phyloP scores from a whole-genome alignment of 2,329 filamentous ascomycete genomes.

The Hymenoscyphus infarciens region DNA sequence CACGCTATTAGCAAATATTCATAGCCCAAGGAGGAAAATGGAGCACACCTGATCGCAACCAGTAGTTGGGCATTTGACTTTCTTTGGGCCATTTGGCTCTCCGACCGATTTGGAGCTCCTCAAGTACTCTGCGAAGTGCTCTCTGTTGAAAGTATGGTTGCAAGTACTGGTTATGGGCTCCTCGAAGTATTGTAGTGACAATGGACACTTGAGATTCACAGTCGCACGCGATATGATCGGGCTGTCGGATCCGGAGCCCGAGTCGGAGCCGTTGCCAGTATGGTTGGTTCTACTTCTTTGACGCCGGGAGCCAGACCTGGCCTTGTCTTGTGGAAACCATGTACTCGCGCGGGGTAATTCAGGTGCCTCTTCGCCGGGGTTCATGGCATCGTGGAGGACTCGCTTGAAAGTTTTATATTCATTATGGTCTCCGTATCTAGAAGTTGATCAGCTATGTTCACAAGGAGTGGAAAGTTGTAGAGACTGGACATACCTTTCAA shows the following conservation, averaged over 20 bases:
- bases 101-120: neutral
- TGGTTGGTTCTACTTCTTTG: conserved; percentile 19
- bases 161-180: conserved; percentile 68
- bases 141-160: conserved; percentile 69
- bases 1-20: conserved; percentile 4
- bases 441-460: conserved; percentile 7
- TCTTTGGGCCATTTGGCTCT: conserved; percentile 15
- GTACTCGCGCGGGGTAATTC: conserved; percentile 52
- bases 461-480: neutral
- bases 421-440: conserved; percentile 54
- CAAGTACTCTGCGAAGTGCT: conserved; percentile 53
- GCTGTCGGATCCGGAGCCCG: conserved; percentile 42
- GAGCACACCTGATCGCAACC: conserved; percentile 57
- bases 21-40: neutral
- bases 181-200: conserved; percentile 61
- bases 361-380: conserved; percentile 48
- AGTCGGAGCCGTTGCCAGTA: conserved; percentile 31
- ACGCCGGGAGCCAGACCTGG: conserved; percentile 16
- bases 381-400: conserved; percentile 57
- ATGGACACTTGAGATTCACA: conserved; percentile 64
- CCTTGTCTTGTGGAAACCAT: conserved; percentile 51
- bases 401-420: conserved; percentile 59
- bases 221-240: conserved; percentile 63
- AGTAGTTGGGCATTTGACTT: conserved; percentile 58
- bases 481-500: conserved; percentile 37